These are phyloP conservation scores for Talaromyces sp. DNA, from an alignment of 2,329 filamentous ascomycete genomes.

Conservation along the genomic window DNA sequence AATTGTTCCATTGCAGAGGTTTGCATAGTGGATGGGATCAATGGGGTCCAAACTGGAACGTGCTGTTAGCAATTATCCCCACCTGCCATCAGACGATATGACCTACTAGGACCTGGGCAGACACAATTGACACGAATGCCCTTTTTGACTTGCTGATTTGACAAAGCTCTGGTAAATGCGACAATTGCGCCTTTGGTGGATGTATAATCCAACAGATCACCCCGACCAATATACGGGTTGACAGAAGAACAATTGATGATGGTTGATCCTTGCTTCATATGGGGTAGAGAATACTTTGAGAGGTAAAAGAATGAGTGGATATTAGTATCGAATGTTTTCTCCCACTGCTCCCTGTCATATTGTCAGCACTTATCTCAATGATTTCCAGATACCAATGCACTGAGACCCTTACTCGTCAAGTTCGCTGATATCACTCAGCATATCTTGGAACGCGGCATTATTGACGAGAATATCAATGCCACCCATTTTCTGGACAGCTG, in stretches of 20 bases:
- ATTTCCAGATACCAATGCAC: no score
- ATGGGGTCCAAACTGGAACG: slow-evolving; percentile 68
- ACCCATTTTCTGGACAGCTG: slow-evolving; percentile 67
- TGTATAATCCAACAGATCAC: slow-evolving; percentile 80
- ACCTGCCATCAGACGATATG: background rate
- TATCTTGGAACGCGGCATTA: slow-evolving; percentile 76
- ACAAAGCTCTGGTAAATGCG: slow-evolving; percentile 75
- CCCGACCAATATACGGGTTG: slow-evolving; percentile 79
- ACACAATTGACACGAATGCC: slow-evolving; percentile 78
- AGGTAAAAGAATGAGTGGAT: slow-evolving; percentile 82
- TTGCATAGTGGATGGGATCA: slow-evolving; percentile 74
- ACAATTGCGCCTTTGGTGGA: slow-evolving; percentile 74
- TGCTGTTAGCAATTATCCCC: slow-evolving; percentile 5
- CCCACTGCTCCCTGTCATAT: slow-evolving; percentile 72
- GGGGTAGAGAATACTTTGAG: slow-evolving; percentile 73
- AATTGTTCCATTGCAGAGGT: slow-evolving; percentile 72
- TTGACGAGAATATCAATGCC: slow-evolving; percentile 69
- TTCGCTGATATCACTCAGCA: slow-evolving; percentile 70
- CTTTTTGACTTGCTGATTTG: slow-evolving; percentile 71
- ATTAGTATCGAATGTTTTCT: slow-evolving; percentile 78
- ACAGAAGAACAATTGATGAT: slow-evolving; percentile 88
- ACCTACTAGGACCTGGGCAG: slow-evolving; percentile 67
- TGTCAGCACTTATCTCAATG: background rate
- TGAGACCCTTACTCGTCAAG: slow-evolving; percentile 69
- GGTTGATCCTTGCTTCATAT: slow-evolving; percentile 72